phyloP scores from a whole-genome alignment of 768 basidiomycete genomes.

The Pholiota microspora region DNA sequence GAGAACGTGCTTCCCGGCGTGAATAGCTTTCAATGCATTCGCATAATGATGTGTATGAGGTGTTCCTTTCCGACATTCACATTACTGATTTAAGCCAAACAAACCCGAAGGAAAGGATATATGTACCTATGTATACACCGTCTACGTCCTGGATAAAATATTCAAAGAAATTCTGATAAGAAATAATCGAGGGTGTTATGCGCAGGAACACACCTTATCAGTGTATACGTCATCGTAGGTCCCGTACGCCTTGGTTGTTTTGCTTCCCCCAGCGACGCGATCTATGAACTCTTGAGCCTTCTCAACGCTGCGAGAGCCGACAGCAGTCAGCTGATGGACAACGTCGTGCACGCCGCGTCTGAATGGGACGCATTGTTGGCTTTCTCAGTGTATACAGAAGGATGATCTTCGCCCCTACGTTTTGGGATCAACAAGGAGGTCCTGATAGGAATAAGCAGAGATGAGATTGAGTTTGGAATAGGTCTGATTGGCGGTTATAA shows the following conservation, averaged over 20 bases:
- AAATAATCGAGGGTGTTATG: not conserved
- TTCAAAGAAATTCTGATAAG: not conserved
- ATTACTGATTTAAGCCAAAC: not conserved
- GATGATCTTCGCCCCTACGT: conserved; percentile 35
- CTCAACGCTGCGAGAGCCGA: conserved; percentile 71
- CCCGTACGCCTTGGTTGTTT: conserved; percentile 64
- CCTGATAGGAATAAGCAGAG: conserved; percentile 41
- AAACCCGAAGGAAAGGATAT: not conserved
- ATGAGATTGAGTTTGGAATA: not conserved
- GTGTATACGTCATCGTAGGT: conserved; percentile 72
- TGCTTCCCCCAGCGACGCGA: conserved; percentile 45
- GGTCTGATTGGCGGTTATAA: not conserved
- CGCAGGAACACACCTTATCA: conserved; percentile 47
- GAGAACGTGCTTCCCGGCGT: conserved; percentile 80
- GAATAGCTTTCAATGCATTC: conserved; percentile 73
- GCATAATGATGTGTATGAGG: conserved; percentile 84
- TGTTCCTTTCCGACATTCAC: conserved; percentile 47
- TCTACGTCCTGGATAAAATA: conserved; percentile 55
- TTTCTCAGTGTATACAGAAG: not conserved
- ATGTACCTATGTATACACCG: conserved; percentile 68
- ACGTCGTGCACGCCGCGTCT: conserved; percentile 71
- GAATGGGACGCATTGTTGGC: not conserved
- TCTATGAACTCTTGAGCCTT: conserved; percentile 73
- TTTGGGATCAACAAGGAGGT: conserved; percentile 71
- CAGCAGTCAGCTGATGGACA: conserved; percentile 64